Base-by-base conservation (phyloP, 1,284 basidiomycete genomes). In the Hortiboletus rubellus region DNA sequence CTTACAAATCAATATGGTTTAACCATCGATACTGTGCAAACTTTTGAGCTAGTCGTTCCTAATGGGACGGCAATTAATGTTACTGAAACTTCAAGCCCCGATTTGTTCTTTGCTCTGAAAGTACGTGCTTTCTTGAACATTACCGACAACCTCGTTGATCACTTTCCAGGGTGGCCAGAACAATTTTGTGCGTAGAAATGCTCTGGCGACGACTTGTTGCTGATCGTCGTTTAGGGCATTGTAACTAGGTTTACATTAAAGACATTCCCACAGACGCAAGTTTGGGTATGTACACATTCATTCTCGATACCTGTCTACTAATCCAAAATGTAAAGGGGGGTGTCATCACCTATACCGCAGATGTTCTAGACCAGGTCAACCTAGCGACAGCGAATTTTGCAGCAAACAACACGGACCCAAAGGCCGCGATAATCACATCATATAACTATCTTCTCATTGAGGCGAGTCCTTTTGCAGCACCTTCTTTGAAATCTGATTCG, bases 191-290 rank as follows among this genome's bases (percentile, higher is more conserved):
- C 56, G 80, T 72, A 7, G 10, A 36, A n/a, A 17, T 33, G 3
- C 11, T 44, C 5, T 45, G 6, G 3, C 0, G 14, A 14, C 0
- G 27, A 34, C 9, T 24, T 24, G 44, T 27, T 44, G 46, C 33
- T 42, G 9, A 58, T 17, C 10, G 17, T 33, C 24, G n/a, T 40
- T 18, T 38, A 86, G 84, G 85, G 84, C 1, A 82, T 86, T 37
- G 83, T 86, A 6, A 86, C 82, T 2, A 77, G 76, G 50, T 83
- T 86, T 63, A 82, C 78, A 0, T 58, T 86, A 11, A 76, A 79
- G 60, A 76, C 82, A 0, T 77, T 77, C 66, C 78, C 81, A 9
- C 83, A 85, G 68, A 75, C 72, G 0, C 62, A 80, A 60, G 79
- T 86, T 49, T 87, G 84, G 84, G 84, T 85, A 66, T n/a, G 42